Conservation (phyloP, 2,329 filamentous ascomycete genomes). For the Penicillium sp. region DNA sequence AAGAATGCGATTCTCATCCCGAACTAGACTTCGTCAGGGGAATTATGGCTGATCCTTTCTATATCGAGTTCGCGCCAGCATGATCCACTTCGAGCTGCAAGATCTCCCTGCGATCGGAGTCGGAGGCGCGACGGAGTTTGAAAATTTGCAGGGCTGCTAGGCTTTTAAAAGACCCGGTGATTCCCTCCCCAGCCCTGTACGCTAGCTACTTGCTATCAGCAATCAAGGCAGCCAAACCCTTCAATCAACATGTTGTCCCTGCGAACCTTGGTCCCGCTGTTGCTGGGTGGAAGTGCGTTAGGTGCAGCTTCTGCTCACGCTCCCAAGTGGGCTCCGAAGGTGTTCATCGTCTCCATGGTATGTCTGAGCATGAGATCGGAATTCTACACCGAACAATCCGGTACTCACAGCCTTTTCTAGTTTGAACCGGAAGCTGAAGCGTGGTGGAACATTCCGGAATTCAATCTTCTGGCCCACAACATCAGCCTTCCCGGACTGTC, state of each 20-base stretch:
- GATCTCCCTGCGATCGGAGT: background rate
- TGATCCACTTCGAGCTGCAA: conserved; percentile 6
- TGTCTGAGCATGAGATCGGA: background rate
- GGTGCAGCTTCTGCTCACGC: conserved; percentile 4
- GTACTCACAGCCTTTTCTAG: conserved; percentile 35
- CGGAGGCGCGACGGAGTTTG: background rate
- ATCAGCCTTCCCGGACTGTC: conserved; percentile 63
- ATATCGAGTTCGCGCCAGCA: background rate
- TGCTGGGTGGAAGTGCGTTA: conserved; percentile 16
- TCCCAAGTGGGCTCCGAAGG: conserved; percentile 36
- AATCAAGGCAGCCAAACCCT: background rate
- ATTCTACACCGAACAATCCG: background rate
- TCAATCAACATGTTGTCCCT: conserved; percentile 12
- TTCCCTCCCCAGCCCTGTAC: background rate
- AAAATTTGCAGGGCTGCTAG: background rate
- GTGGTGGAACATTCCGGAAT: conserved; percentile 59
- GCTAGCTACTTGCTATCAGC: too few species aligned
- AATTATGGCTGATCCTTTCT: conserved; percentile 9
- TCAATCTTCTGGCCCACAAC: conserved; percentile 56
- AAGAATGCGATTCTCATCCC: conserved; percentile 2
- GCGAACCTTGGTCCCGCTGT: conserved; percentile 10
- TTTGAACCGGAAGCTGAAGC: conserved; percentile 61
- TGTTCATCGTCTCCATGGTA: conserved; percentile 46
- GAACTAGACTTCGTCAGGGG: conserved; percentile 2
- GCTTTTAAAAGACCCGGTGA: background rate